A percentile compares a stretch with the other conserved stretches of the same genome.
These are phyloP conservation scores for Bretschneidera sinensis DNA, from an alignment of 345 rosid genomes.

Conservation along the genomic window DNA sequence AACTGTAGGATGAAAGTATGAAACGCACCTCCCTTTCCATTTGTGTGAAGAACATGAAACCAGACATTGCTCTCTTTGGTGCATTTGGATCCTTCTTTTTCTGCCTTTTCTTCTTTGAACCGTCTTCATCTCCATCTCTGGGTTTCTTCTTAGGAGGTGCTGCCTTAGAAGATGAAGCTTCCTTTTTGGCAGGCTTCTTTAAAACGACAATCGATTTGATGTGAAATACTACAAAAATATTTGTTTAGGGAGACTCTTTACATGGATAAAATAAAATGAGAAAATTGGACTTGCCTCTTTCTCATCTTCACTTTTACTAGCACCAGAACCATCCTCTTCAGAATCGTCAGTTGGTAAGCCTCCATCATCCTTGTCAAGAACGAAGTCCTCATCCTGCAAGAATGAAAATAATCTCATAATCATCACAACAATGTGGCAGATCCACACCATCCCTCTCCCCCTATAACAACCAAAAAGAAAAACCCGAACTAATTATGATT, in stretches of 20 bases:
- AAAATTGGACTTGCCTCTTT: conserved; percentile 55
- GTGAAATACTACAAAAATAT: conserved; percentile 3
- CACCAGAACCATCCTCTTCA: conserved; percentile 74
- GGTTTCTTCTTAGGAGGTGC: conserved; percentile 59
- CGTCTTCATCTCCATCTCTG: conserved; percentile 60
- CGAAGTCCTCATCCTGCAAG: conserved; percentile 91
- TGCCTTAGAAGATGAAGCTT: conserved; percentile 55
- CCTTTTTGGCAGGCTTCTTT: conserved; percentile 78
- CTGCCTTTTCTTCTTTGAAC: conserved; percentile 67
- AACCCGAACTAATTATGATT: conserved; percentile 3
- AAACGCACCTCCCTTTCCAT: conserved; percentile 76
- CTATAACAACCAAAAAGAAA: not conserved
- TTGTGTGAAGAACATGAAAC: conserved; percentile 71
- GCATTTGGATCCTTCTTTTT: conserved; percentile 98
- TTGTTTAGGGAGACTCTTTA: not conserved
- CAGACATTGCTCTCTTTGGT: conserved; percentile 75
- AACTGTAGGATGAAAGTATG: not conserved
- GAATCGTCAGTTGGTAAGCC: conserved; percentile 99
- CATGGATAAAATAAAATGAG: conserved; percentile 4
- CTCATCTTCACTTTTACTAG: conserved; percentile 63
- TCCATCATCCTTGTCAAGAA: conserved; percentile 70
- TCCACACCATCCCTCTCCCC: not conserved
- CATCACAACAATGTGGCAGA: not conserved
- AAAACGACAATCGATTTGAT: conserved; percentile 9
- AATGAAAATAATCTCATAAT: conserved; percentile 14